A percentile compares a stretch with the other conserved stretches of the same genome.
Evolutionary conservation across 768 basidiomycete genomes (phyloP).

Genomic region (Arthromyces matolae): DNA sequence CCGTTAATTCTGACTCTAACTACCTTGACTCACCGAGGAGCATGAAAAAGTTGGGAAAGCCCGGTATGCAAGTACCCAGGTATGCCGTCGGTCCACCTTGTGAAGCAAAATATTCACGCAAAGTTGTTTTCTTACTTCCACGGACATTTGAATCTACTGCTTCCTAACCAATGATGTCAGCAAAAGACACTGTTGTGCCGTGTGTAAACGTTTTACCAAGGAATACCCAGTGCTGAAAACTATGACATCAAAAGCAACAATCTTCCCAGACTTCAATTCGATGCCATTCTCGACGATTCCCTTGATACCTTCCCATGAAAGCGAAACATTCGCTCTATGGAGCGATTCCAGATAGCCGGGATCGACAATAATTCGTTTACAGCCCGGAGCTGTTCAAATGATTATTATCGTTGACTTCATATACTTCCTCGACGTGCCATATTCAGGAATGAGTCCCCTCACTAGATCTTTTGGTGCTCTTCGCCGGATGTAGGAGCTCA

Average conservation of each 20-base stretch:
- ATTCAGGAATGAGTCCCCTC: slow-evolving; percentile 46
- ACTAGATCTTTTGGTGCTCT: slow-evolving; percentile 48
- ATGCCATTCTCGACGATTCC: slow-evolving; percentile 47
- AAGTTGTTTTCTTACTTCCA: slow-evolving; percentile 39
- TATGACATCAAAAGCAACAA: slow-evolving; percentile 53
- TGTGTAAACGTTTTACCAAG: slow-evolving; percentile 24
- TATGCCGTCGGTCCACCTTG: slow-evolving; percentile 52
- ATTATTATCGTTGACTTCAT: background rate
- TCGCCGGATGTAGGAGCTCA: slow-evolving; percentile 43
- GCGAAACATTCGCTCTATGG: slow-evolving; percentile 47
- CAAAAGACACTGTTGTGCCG: background rate
- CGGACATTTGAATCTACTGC: slow-evolving; percentile 31
- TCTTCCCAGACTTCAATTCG: slow-evolving; percentile 43
- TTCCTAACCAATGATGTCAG: slow-evolving; percentile 27
- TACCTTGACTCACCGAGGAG: slow-evolving; percentile 35
- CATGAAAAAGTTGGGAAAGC: slow-evolving; percentile 52
- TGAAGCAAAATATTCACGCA: slow-evolving; percentile 42
- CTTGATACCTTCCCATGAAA: slow-evolving; percentile 49
- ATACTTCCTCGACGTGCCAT: slow-evolving; percentile 35
- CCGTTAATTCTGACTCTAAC: background rate
- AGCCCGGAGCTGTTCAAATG: slow-evolving; percentile 41
- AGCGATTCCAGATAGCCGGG: slow-evolving; percentile 54
- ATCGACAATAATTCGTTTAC: slow-evolving; percentile 62
- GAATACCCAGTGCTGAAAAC: slow-evolving; percentile 56
- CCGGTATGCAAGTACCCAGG: slow-evolving; percentile 48